These are phyloP conservation scores for Cryptococcus deneoformans DNA, from an alignment of 1,284 basidiomycete species.

Conservation along the genomic window DNA sequence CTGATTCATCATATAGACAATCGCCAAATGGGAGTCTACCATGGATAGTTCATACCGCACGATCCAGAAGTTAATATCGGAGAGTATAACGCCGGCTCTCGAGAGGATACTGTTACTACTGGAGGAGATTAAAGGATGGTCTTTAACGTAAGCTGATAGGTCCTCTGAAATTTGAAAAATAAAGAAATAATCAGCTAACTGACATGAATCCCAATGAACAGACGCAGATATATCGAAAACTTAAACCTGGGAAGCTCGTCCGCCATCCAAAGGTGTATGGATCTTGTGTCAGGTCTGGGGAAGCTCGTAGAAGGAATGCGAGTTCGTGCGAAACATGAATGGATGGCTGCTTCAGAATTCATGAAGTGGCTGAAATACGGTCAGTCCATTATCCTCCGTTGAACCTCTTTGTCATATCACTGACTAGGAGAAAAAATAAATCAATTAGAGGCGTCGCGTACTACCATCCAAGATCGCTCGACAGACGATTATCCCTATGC, in stretches of 20 bases:
- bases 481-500: conserved; percentile 21
- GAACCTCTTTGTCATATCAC: background rate
- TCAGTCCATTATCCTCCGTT: conserved; percentile 14
- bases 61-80: conserved; percentile 31
- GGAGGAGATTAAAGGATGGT: conserved; percentile 39
- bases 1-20: conserved; percentile 18
- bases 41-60: conserved; percentile 27
- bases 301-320: conserved; percentile 34
- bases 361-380: conserved; percentile 46
- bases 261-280: conserved; percentile 8
- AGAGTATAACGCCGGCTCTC: conserved; percentile 38
- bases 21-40: conserved; percentile 42
- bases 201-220: background rate
- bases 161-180: too few species aligned
- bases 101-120: conserved; percentile 40
- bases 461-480: conserved; percentile 18
- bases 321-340: conserved; percentile 30
- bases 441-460: conserved; percentile 4
- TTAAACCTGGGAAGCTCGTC: conserved; percentile 5
- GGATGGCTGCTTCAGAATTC: conserved; percentile 33
- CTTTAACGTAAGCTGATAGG: conserved; percentile 20
- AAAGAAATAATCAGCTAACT: too few species aligned
- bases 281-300: conserved; percentile 14
- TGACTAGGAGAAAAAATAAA: conserved; percentile 17
- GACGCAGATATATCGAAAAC: conserved; percentile 3